Percentiles rank a stretch among this genome's conserved stretches.
These are phyloP conservation scores for Pythium aphanidermatum DNA, from an alignment of 352 stramenopile genomes.

Conservation along the genomic window DNA sequence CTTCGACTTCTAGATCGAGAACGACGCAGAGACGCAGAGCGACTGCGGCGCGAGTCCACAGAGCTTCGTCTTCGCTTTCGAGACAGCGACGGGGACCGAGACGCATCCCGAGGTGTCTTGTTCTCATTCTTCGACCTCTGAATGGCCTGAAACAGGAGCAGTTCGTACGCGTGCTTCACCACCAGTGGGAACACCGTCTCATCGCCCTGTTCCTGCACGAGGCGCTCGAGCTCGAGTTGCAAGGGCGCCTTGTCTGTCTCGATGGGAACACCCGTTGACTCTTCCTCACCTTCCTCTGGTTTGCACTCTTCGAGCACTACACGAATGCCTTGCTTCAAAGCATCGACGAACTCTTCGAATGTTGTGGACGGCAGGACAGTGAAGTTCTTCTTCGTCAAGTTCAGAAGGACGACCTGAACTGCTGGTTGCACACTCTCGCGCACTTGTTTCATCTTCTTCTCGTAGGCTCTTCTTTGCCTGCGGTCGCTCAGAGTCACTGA, in stretches of 20 bases:
- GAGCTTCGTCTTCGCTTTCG: constrained; percentile 28
- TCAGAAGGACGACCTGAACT: constrained; percentile 17
- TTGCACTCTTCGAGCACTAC: constrained; percentile 35
- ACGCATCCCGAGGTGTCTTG: constrained; percentile 13
- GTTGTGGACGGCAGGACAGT: constrained; percentile 25
- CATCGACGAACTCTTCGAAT: constrained; percentile 31
- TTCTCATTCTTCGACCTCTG: not conserved
- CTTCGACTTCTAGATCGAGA: constrained; percentile 28
- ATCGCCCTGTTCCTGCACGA: not conserved
- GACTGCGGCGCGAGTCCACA: constrained; percentile 23
- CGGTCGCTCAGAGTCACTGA: constrained; percentile 27
- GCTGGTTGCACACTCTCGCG: constrained; percentile 27
- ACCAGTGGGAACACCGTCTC: constrained; percentile 2
- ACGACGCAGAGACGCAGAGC: constrained; percentile 25
- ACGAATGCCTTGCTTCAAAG: constrained; percentile 28
- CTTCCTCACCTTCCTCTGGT: constrained; percentile 60
- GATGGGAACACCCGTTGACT: not conserved
- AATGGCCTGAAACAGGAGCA: constrained; percentile 10
- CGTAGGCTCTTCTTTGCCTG: constrained; percentile 40
- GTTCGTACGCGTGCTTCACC: constrained; percentile 15
- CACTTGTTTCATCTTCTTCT: constrained; percentile 38
- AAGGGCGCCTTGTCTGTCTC: constrained; percentile 6
- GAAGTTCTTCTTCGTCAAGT: constrained; percentile 27
- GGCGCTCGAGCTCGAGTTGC: constrained; percentile 4
- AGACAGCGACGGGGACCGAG: constrained; percentile 26